phyloP scores from a whole-genome alignment of 192 early-diverging fungal species.

The Coemansia sp. region DNA sequence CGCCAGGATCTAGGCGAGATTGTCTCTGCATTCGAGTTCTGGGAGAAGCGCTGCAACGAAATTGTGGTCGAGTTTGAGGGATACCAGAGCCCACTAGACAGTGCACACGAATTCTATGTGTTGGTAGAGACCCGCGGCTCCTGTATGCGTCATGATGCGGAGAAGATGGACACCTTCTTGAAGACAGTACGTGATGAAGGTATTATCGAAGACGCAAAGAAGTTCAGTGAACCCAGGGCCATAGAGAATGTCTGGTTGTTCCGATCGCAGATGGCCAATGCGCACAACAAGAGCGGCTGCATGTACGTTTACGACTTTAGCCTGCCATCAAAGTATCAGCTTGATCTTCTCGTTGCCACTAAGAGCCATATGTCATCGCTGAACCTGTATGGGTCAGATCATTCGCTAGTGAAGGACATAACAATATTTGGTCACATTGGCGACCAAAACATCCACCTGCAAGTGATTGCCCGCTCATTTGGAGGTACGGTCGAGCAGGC shows the following conservation, averaged over 20 bases:
- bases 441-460: constrained; percentile 95
- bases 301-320: constrained; percentile 55
- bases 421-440: constrained; percentile 96
- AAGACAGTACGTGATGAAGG: constrained; percentile 14
- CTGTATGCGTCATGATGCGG: constrained; percentile 86
- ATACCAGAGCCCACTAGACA: constrained; percentile 19
- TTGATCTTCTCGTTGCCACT: constrained; percentile 32
- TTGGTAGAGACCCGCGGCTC: constrained; percentile 92
- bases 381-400: constrained; percentile 37
- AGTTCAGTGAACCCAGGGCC: constrained; percentile 20
- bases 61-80: constrained; percentile 57
- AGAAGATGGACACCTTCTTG: constrained; percentile 57
- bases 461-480: constrained; percentile 71
- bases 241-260: constrained; percentile 46
- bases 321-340: constrained; percentile 39
- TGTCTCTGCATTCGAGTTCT: constrained; percentile 97
- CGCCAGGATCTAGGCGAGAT: constrained; percentile 86
- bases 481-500: constrained; percentile 60
- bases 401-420: constrained; percentile 63
- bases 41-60: constrained; percentile 73
- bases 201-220: constrained; percentile 17
- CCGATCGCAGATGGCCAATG: constrained; percentile 49
- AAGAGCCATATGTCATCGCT: constrained; percentile 22
- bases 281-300: constrained; percentile 47
- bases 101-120: constrained; percentile 54